These are phyloP conservation scores for Mucor indicus DNA, from an alignment of 371 early-diverging fungal species.

Conservation along the genomic window DNA sequence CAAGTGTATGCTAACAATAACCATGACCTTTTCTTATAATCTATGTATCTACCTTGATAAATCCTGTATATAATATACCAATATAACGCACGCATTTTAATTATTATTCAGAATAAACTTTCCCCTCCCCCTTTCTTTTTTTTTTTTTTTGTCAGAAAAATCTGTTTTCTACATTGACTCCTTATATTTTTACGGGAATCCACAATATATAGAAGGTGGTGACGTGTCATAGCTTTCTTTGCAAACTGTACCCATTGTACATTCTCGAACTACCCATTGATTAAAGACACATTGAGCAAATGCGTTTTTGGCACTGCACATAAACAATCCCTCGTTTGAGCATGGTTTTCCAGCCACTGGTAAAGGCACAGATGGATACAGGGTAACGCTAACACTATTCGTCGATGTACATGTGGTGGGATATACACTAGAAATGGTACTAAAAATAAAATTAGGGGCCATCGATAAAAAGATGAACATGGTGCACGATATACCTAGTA, in stretches of 20 bases:
- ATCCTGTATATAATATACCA: not conserved
- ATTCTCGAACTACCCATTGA: conserved; percentile 4
- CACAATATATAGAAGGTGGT: conserved; percentile 15
- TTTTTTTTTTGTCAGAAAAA: not conserved
- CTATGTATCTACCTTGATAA: no score
- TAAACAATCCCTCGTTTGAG: not conserved
- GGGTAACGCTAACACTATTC: no score
- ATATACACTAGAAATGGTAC: no score
- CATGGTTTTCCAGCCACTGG: conserved; percentile 1
- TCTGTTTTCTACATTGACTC: not conserved
- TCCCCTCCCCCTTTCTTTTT: not conserved
- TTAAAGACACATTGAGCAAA: conserved; percentile 20
- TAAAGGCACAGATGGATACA: not conserved
- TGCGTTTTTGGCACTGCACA: conserved; percentile 1
- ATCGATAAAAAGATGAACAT: no score
- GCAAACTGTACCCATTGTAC: conserved; percentile 13
- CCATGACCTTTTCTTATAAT: no score
- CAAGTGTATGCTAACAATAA: not conserved
- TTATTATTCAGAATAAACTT: not conserved
- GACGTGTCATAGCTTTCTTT: conserved; percentile 4
- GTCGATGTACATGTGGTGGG: not conserved
- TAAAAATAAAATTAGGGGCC: no score
- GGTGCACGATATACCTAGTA: no score
- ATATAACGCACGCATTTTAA: not conserved
- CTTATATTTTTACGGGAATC: conserved; percentile 9